Percentiles rank a stretch among this genome's conserved stretches.
Evolutionary conservation across 257 asterid genomes (phyloP).

Genomic region (Forsythia viridissima): DNA sequence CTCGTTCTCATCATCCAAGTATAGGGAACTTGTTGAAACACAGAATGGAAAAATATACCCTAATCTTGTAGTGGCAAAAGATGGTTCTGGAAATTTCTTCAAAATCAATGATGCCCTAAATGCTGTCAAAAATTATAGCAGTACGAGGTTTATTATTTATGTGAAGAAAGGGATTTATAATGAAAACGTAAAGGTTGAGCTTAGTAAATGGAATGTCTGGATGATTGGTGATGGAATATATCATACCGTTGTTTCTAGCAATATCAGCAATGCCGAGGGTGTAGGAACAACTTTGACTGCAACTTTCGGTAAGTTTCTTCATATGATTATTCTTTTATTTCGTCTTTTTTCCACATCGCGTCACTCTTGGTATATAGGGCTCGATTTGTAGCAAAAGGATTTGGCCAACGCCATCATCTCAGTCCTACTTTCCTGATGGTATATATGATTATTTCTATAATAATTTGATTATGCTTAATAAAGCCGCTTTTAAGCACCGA

Average conservation of each 20-base stretch:
- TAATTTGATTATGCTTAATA: too few relatives aligned
- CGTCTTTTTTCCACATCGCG: not conserved
- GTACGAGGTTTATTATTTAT: conserved; percentile 24
- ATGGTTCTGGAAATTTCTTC: conserved; percentile 35
- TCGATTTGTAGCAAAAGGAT: not conserved
- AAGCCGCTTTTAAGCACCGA: not conserved
- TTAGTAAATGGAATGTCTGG: conserved; percentile 22
- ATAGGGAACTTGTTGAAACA: too few relatives aligned
- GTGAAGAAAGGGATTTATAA: conserved; percentile 33
- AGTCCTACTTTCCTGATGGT: too few relatives aligned
- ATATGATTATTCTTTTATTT: not conserved
- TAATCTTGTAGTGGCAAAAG: conserved; percentile 37
- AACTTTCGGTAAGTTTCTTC: conserved; percentile 28
- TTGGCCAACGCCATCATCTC: not conserved
- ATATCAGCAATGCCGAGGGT: conserved; percentile 13
- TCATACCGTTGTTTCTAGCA: conserved; percentile 27
- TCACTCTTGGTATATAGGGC: not conserved
- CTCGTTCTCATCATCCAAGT: too few relatives aligned
- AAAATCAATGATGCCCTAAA: conserved; percentile 33
- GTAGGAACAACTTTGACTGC: conserved; percentile 9
- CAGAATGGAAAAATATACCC: not conserved
- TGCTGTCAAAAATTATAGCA: conserved; percentile 21
- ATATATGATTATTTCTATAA: too few relatives aligned
- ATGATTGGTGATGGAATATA: conserved; percentile 42
- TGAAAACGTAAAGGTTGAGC: conserved; percentile 28